phyloP scores from a whole-genome alignment of 2,329 filamentous ascomycete species.

The Fusarium annulatum region DNA sequence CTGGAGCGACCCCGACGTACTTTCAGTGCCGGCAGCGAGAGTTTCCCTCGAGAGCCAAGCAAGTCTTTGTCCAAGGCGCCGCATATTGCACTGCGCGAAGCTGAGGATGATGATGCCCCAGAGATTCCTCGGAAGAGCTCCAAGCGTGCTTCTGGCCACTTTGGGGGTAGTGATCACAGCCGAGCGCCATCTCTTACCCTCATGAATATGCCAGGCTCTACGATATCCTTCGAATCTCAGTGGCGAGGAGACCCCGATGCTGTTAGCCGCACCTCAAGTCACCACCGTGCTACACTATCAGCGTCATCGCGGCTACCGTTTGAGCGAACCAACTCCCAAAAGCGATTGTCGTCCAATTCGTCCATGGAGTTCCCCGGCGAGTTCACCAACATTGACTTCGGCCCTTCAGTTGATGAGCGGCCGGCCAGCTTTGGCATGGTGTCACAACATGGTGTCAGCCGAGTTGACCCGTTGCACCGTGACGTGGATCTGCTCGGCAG shows the following conservation, averaged over 20 bases:
- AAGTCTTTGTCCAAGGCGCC: slow-evolving; percentile 37
- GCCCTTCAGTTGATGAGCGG: slow-evolving; percentile 56
- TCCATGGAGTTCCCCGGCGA: slow-evolving; percentile 62
- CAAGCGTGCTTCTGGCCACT: slow-evolving; percentile 64
- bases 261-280: slow-evolving; percentile 38
- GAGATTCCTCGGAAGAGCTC: slow-evolving; percentile 80
- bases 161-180: slow-evolving; percentile 39
- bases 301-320: slow-evolving; percentile 61
- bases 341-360: slow-evolving; percentile 62
- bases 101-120: slow-evolving; percentile 57
- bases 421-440: slow-evolving; percentile 68
- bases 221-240: slow-evolving; percentile 37
- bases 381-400: slow-evolving; percentile 55
- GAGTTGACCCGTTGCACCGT: slow-evolving; percentile 61
- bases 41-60: slow-evolving; percentile 42
- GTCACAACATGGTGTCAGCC: slow-evolving; percentile 66
- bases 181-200: slow-evolving; percentile 52
- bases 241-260: slow-evolving; percentile 35
- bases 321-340: slow-evolving; percentile 65
- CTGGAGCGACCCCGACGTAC: slow-evolving; percentile 44
- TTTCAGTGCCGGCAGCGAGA: slow-evolving; percentile 57
- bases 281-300: slow-evolving; percentile 40
- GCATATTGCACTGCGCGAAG: slow-evolving; percentile 31
- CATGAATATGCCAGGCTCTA: slow-evolving; percentile 39
- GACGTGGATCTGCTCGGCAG: slow-evolving; percentile 62